phyloP scores from a whole-genome alignment of 2,329 filamentous ascomycete species.

The Capronia coronata region DNA sequence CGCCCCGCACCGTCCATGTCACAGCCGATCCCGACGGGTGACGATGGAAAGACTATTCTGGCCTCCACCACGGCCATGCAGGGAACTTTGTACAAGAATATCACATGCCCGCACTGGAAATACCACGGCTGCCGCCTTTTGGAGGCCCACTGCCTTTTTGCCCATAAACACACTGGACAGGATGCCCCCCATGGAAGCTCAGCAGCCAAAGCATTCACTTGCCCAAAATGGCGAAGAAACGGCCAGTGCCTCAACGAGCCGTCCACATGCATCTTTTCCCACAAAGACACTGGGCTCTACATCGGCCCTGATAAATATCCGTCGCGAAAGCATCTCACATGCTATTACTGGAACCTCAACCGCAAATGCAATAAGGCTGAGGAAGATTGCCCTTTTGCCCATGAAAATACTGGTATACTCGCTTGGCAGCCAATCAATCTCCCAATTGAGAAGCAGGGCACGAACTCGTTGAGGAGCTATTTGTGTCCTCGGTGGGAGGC shows the following conservation, averaged over 20 bases:
- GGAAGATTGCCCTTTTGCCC: constrained; percentile 8
- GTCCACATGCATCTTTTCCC: constrained; percentile 6
- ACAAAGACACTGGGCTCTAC: constrained; percentile 20
- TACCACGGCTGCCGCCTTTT: constrained; percentile 4
- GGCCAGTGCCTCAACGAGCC: constrained; percentile 2
- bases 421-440: constrained; percentile 11
- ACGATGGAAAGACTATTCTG: neutral
- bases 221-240: constrained; percentile 4
- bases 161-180: constrained; percentile 18
- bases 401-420: constrained; percentile 19
- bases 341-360: constrained; percentile 11
- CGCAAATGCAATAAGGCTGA: neutral
- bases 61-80: neutral
- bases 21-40: neutral
- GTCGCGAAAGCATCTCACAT: constrained; percentile 20
- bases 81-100: constrained; percentile 17
- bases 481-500: constrained; percentile 15
- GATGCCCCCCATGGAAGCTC: neutral
- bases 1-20: neutral
- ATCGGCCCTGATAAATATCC: constrained; percentile 7
- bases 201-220: constrained; percentile 20
- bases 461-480: constrained; percentile 9
- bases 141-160: constrained; percentile 20
- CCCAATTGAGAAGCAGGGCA: neutral
- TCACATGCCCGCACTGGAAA: constrained; percentile 20